A percentile compares a stretch with the other conserved stretches of the same genome.
phyloP scores from a whole-genome alignment of 108 stramenopile species.

The Fistulifera pelliculosa region DNA sequence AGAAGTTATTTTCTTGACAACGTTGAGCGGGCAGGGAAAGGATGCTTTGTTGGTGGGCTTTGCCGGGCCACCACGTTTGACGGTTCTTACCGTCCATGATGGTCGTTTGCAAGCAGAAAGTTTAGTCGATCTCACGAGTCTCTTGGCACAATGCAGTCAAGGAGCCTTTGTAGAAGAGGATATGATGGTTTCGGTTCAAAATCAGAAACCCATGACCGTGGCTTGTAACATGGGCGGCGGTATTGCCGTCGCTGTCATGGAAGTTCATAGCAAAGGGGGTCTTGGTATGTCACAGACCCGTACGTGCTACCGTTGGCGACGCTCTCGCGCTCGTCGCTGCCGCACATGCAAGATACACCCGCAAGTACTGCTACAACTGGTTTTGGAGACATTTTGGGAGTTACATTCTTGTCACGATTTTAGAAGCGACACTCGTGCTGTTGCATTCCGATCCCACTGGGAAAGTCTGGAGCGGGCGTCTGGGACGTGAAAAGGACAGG shows the following conservation, averaged over 20 bases:
- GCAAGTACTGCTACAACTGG: slow-evolving; percentile 37
- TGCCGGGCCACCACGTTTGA: slow-evolving; percentile 61
- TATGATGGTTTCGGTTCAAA: slow-evolving; percentile 36
- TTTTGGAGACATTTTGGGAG: slow-evolving; percentile 66
- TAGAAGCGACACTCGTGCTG: slow-evolving; percentile 63
- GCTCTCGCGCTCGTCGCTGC: slow-evolving; percentile 15
- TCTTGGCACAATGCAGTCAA: slow-evolving; percentile 35
- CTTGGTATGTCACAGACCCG: slow-evolving; percentile 30
- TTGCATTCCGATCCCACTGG: slow-evolving; percentile 58
- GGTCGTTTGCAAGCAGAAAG: slow-evolving; percentile 55
- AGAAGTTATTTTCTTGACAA: slow-evolving; percentile 52
- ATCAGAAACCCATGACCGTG: slow-evolving; percentile 32
- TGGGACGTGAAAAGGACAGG: slow-evolving; percentile 46
- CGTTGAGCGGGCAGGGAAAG: slow-evolving; percentile 19
- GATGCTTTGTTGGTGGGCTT: slow-evolving; percentile 64
- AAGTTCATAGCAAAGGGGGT: slow-evolving; percentile 15
- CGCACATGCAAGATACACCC: slow-evolving; percentile 6
- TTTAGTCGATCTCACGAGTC: slow-evolving; percentile 63
- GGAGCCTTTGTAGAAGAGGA: slow-evolving; percentile 63
- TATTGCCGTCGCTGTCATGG: slow-evolving; percentile 52
- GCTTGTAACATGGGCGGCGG: slow-evolving; percentile 72
- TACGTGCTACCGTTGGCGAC: slow-evolving; percentile 59
- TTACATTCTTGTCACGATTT: slow-evolving; percentile 65
- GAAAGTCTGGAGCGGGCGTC: slow-evolving; percentile 50
- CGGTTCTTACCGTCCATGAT: slow-evolving; percentile 33